These are phyloP conservation scores for Colletotrichum destructivum DNA, from an alignment of 2,329 filamentous ascomycete species.

Conservation along the genomic window DNA sequence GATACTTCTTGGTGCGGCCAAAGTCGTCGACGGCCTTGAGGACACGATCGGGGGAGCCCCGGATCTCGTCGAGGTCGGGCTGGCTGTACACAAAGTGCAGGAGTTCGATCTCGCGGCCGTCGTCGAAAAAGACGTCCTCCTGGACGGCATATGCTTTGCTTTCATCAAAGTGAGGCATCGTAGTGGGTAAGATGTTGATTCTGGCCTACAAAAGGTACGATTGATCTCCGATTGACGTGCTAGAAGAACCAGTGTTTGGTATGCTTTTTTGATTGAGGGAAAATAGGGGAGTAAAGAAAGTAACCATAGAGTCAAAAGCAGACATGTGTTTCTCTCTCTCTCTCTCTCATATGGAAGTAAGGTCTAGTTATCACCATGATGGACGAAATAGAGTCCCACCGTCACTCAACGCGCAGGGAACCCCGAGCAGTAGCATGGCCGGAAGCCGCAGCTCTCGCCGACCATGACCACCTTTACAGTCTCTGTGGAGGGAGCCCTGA, in stretches of 20 bases:
- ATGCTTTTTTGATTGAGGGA: not conserved
- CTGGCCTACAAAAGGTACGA: not conserved
- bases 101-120: slow-evolving; percentile 82
- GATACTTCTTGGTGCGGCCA: slow-evolving; percentile 72
- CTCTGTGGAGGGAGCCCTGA: not conserved
- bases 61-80: slow-evolving; percentile 73
- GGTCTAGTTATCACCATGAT: slow-evolving; percentile 29
- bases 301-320: not conserved
- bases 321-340: not conserved
- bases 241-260: not conserved
- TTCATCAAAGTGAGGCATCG: slow-evolving; percentile 51
- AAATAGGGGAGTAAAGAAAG: not conserved
- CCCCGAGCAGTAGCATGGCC: slow-evolving; percentile 21
- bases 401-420: slow-evolving; percentile 41
- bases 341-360: not conserved
- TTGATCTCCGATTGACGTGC: not conserved
- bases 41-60: slow-evolving; percentile 75
- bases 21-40: slow-evolving; percentile 80
- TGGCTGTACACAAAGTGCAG: slow-evolving; percentile 78
- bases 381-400: slow-evolving; percentile 13
- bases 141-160: slow-evolving; percentile 59
- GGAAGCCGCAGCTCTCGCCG: slow-evolving; percentile 37
- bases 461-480: slow-evolving; percentile 9
- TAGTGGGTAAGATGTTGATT: not conserved
- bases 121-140: slow-evolving; percentile 69